Evolutionary conservation across 148 eudicot species (phyloP).

Genomic region (Heliosperma pusillum): DNA sequence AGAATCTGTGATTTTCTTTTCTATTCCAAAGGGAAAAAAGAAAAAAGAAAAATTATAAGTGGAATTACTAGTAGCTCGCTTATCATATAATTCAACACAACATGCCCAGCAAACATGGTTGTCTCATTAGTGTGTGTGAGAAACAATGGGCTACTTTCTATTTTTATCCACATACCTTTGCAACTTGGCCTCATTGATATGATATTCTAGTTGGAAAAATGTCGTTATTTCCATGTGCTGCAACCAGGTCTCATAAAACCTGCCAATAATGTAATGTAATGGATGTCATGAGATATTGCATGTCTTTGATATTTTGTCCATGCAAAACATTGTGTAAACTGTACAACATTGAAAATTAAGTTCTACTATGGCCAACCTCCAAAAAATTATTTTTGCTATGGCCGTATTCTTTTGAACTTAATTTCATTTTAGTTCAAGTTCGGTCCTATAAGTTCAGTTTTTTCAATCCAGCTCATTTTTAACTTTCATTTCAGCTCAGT

Average conservation of each 20-base stretch:
- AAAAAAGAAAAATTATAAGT: background rate
- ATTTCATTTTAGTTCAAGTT: too few species aligned
- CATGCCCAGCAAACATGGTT: constrained; percentile 23
- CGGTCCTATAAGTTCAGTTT: too few species aligned
- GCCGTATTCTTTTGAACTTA: too few species aligned
- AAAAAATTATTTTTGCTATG: too few species aligned
- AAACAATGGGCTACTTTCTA: constrained; percentile 13
- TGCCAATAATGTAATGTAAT: constrained; percentile 23
- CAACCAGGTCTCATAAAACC: constrained; percentile 13
- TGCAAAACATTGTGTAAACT: constrained; percentile 13
- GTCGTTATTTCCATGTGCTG: constrained; percentile 29
- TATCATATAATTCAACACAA: constrained; percentile 19
- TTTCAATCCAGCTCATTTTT: too few species aligned
- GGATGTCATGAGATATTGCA: constrained; percentile 19
- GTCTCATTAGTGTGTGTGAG: constrained; percentile 13
- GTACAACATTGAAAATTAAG: too few species aligned
- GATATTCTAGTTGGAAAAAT: constrained; percentile 23
- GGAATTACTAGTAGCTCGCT: too few species aligned
- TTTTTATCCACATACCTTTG: constrained; percentile 7
- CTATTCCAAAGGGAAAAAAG: background rate
- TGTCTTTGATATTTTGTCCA: constrained; percentile 19
- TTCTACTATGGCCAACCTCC: too few species aligned
- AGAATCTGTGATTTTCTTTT: too few species aligned
- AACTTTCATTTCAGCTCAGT: background rate
- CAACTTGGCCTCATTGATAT: constrained; percentile 20